Evolutionary conservation across 1,139 yeast species (phyloP).

Genomic region (Protomyces inouyei): DNA sequence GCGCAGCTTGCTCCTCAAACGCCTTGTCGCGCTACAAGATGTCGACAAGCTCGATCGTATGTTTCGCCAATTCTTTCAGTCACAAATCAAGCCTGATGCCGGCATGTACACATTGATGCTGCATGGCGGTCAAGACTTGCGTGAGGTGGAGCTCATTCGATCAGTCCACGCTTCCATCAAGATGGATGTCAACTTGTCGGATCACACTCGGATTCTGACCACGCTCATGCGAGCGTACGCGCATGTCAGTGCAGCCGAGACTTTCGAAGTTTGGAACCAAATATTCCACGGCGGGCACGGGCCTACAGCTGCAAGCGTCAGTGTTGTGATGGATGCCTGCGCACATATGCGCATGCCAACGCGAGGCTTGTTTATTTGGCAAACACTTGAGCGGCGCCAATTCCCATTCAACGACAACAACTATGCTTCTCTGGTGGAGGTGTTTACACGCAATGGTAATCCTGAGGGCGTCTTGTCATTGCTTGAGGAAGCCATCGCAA

Average conservation of each 20-base stretch:
- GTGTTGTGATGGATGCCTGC: slow-evolving; percentile 19
- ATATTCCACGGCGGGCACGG: slow-evolving; percentile 6
- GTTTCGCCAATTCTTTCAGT: slow-evolving; percentile 16
- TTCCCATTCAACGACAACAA: slow-evolving; percentile 23
- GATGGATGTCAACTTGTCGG: slow-evolving; percentile 23
- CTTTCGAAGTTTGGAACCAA: slow-evolving; percentile 21
- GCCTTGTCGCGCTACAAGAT: slow-evolving; percentile 6
- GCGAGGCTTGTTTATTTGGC: slow-evolving; percentile 19
- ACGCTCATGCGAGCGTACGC: slow-evolving; percentile 24
- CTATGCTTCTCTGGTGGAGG: slow-evolving; percentile 15
- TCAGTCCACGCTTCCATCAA: slow-evolving; percentile 11
- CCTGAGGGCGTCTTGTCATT: slow-evolving; percentile 5
- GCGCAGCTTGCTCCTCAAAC: neutral
- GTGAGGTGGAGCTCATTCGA: slow-evolving; percentile 5
- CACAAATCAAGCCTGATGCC: slow-evolving; percentile 17
- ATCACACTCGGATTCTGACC: slow-evolving; percentile 16
- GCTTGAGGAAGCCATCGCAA: neutral
- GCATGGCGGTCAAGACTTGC: slow-evolving; percentile 9
- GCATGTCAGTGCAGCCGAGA: slow-evolving; percentile 12
- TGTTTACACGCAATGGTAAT: neutral
- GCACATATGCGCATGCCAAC: slow-evolving; percentile 6
- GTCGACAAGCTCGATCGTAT: slow-evolving; percentile 6
- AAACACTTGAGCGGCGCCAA: slow-evolving; percentile 1
- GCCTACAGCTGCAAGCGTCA: slow-evolving; percentile 16
- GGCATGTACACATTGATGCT: slow-evolving; percentile 18